These are phyloP conservation scores for Dictyostelium citrinum DNA, from an alignment of 78 protist species.

Conservation along the genomic window DNA sequence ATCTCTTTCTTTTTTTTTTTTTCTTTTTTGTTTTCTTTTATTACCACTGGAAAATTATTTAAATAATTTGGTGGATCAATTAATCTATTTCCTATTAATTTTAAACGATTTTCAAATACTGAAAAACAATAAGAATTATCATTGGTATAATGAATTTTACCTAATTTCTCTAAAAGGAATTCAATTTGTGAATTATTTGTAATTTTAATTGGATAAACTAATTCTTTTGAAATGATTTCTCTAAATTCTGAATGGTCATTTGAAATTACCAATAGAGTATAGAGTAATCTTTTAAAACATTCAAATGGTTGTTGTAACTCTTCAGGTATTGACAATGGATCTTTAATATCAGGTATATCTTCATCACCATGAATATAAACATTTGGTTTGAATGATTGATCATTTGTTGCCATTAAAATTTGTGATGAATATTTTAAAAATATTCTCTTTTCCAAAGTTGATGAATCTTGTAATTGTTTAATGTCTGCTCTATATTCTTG, in stretches of 20 bases:
- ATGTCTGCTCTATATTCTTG: background rate
- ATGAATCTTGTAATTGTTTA: background rate
- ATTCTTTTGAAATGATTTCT: background rate
- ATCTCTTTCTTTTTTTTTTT: background rate
- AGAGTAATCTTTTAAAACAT: background rate
- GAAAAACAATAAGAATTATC: background rate
- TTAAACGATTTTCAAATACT: background rate
- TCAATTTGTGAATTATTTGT: background rate
- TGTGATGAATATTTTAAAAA: background rate
- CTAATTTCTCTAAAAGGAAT: background rate
- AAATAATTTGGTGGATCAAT: background rate
- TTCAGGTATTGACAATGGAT: background rate
- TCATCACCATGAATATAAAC: background rate
- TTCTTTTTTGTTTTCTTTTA: too few relatives aligned
- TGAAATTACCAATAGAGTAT: background rate
- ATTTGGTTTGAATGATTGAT: background rate
- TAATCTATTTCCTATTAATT: background rate
- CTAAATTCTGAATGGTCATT: background rate
- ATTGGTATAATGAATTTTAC: background rate
- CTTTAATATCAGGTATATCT: background rate
- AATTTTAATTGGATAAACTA: background rate
- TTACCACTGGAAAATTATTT: background rate
- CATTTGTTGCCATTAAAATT: background rate
- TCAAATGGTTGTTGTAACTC: background rate
- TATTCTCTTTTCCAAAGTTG: background rate